A percentile compares a stretch with the other conserved stretches of the same genome.
Conservation (phyloP, 2,329 filamentous ascomycete genomes). For the Botrytis galanthina region DNA sequence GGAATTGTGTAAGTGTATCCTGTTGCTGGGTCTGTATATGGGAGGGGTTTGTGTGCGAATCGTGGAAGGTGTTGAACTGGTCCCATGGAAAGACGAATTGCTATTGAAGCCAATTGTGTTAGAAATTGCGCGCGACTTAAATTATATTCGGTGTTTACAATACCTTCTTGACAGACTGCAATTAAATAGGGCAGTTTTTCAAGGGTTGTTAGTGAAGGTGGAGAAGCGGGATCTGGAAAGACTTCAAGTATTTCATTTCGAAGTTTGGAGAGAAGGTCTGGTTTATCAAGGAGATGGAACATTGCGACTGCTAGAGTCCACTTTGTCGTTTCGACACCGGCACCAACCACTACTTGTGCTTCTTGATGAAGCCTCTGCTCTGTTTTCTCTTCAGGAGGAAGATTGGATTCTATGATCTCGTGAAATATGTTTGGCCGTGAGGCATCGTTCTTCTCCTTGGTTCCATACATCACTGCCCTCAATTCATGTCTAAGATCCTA, state of each 20-base stretch:
- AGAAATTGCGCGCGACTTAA: not conserved
- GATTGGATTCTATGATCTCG: slow-evolving; percentile 27
- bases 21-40: slow-evolving; percentile 24
- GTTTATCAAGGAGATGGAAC: slow-evolving; percentile 42
- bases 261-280: slow-evolving; percentile 36
- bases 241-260: slow-evolving; percentile 39
- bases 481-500: slow-evolving; percentile 13
- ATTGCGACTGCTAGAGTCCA: slow-evolving; percentile 39
- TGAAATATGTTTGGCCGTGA: slow-evolving; percentile 33
- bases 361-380: slow-evolving; percentile 39
- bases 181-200: slow-evolving; percentile 38
- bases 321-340: slow-evolving; percentile 43
- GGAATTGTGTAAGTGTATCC: slow-evolving; percentile 26
- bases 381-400: slow-evolving; percentile 41
- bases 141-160: not conserved
- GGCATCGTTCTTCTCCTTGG: not conserved
- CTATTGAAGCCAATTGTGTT: not conserved
- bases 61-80: slow-evolving; percentile 34
- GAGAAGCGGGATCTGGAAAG: slow-evolving; percentile 14
- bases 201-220: slow-evolving; percentile 26
- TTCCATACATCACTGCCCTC: slow-evolving; percentile 12
- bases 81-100: slow-evolving; percentile 38
- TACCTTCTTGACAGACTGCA: slow-evolving; percentile 39
- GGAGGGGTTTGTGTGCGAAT: slow-evolving; percentile 30
- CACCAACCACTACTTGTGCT: slow-evolving; percentile 36